phyloP scores from a whole-genome alignment of 306 rosid genomes.

The Gleditsia sinensis region DNA sequence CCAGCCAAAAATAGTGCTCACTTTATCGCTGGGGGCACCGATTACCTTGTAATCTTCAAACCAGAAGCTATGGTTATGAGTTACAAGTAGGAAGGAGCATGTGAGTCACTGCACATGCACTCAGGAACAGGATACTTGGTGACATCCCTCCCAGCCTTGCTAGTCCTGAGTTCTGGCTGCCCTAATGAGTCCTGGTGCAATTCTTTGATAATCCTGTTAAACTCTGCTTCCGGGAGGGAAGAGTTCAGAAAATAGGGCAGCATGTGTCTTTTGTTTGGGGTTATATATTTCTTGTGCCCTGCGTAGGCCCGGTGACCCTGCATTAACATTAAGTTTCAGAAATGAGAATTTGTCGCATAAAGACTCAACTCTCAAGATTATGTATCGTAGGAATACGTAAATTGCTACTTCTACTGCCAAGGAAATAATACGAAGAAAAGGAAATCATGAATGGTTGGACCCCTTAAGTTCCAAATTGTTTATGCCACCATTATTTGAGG shows the following conservation, averaged over 20 bases:
- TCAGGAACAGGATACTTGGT: constrained; percentile 87
- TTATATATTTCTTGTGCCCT: constrained; percentile 93
- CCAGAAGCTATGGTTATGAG: constrained; percentile 25
- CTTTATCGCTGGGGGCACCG: not conserved
- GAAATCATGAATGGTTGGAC: too few relatives aligned
- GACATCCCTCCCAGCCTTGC: constrained; percentile 73
- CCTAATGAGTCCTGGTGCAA: constrained; percentile 82
- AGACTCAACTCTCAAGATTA: not conserved
- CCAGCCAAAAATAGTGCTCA: not conserved
- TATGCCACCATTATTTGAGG: too few relatives aligned
- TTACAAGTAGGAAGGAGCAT: constrained; percentile 26
- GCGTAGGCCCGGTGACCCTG: constrained; percentile 97
- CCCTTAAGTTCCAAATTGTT: too few relatives aligned
- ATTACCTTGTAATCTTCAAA: not conserved
- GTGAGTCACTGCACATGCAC: constrained; percentile 84
- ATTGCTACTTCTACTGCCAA: too few relatives aligned
- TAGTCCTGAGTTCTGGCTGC: constrained; percentile 82
- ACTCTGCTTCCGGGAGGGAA: constrained; percentile 72
- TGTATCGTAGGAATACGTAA: not conserved
- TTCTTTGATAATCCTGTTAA: constrained; percentile 61
- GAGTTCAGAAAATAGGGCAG: constrained; percentile 76
- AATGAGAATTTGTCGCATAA: constrained; percentile 16
- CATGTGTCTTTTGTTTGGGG: constrained; percentile 96
- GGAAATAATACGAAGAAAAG: too few relatives aligned
- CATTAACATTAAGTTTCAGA: constrained; percentile 22